Percentiles rank a stretch among this genome's conserved stretches.
Evolutionary conservation across 2,329 filamentous ascomycete species (phyloP).

Genomic region (Stagonosporopsis cucurbitacearum): DNA sequence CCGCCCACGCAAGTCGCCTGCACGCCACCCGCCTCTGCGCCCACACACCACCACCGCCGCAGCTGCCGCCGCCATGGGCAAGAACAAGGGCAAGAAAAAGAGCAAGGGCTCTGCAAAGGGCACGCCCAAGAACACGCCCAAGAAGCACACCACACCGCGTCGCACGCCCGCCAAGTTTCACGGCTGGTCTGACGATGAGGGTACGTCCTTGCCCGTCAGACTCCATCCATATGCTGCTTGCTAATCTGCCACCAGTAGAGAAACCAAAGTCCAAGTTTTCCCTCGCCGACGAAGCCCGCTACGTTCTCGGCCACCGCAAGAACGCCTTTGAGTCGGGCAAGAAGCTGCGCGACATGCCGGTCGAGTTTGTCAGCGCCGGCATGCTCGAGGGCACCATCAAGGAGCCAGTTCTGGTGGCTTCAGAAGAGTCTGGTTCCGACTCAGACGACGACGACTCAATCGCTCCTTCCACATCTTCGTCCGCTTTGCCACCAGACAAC

Average conservation of each 20-base stretch:
- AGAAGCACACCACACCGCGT: conserved; percentile 19
- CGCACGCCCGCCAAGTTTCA: conserved; percentile 22
- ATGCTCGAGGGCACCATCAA: conserved; percentile 46
- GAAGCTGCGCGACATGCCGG: conserved; percentile 61
- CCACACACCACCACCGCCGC: conserved; percentile 4
- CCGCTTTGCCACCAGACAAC: conserved; percentile 25
- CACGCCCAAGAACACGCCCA: conserved; percentile 21
- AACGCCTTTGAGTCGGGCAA: conserved; percentile 55
- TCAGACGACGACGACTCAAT: conserved; percentile 22
- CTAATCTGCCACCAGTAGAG: conserved; percentile 29
- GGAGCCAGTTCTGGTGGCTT: conserved; percentile 32
- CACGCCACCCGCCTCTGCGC: conserved; percentile 3
- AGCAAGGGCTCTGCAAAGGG: conserved; percentile 30
- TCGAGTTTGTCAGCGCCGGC: conserved; percentile 68
- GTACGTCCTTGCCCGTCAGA: conserved; percentile 25
- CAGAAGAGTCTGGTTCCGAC: conserved; percentile 13
- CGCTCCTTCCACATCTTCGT: conserved; percentile 23
- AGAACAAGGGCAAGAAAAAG: conserved; percentile 41
- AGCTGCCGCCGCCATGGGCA: conserved; percentile 32
- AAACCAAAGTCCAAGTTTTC: conserved; percentile 46
- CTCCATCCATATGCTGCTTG: conserved; percentile 11
- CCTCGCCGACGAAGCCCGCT: conserved; percentile 65
- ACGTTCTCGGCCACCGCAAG: conserved; percentile 59
- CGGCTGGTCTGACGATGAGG: conserved; percentile 19
- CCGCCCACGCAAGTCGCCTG: background rate